phyloP scores from a whole-genome alignment of 192 early-diverging fungal genomes.

The Backusella tarrabulga region DNA sequence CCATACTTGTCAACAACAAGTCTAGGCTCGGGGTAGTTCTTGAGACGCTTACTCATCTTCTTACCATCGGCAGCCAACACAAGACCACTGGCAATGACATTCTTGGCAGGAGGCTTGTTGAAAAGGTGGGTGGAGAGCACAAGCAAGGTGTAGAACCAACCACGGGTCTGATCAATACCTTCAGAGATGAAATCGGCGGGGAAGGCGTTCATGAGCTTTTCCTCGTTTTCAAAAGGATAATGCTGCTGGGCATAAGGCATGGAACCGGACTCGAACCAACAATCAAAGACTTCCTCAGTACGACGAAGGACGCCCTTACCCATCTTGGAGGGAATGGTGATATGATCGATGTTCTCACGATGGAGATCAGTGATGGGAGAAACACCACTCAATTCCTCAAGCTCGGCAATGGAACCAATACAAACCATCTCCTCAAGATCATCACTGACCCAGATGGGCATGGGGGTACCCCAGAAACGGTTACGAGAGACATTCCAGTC shows the following conservation, averaged over 20 bases:
- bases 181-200: conserved; percentile 99
- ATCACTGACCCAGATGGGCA: conserved; percentile 95
- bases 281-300: conserved; percentile 97
- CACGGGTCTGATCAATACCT: conserved; percentile 98
- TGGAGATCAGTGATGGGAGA: conserved; percentile 90
- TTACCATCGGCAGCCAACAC: conserved; percentile 97
- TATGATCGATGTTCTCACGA: conserved; percentile 93
- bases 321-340: conserved; percentile 93
- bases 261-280: conserved; percentile 97
- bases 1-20: conserved; percentile 84
- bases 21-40: conserved; percentile 97
- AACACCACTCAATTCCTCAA: conserved; percentile 84
- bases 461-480: conserved; percentile 99
- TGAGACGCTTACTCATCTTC: conserved; percentile 98
- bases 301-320: conserved; percentile 84
- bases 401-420: conserved; percentile 88
- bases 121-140: conserved; percentile 97
- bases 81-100: conserved; percentile 96
- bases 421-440: conserved; percentile 89
- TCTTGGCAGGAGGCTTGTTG: conserved; percentile 93
- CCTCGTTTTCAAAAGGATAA: conserved; percentile 98
- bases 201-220: conserved; percentile 82
- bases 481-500: conserved; percentile 99
- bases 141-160: conserved; percentile 99
- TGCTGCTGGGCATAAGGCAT: conserved; percentile 99